Conservation (phyloP, 176 grass and related monocot genomes). For the Poa pratensis region DNA sequence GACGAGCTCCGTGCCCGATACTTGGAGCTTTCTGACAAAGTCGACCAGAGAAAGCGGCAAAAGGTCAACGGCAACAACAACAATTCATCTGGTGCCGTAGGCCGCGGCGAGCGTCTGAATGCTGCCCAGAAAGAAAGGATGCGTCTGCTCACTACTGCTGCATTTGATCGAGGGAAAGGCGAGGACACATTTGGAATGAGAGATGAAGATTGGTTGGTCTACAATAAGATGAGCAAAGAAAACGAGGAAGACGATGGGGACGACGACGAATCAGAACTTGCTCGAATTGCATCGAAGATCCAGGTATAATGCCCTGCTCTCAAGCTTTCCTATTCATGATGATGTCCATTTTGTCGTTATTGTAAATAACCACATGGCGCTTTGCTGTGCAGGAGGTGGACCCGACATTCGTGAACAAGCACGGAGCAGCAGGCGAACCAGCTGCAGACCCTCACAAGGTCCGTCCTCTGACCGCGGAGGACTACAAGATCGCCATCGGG, state of each 20-base stretch:
- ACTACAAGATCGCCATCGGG: constrained; percentile 72
- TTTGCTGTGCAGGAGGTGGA: constrained; percentile 71
- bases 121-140: constrained; percentile 95
- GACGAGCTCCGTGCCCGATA: constrained; percentile 77
- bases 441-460: constrained; percentile 56
- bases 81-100: constrained; percentile 70
- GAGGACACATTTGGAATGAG: constrained; percentile 93
- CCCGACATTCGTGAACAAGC: constrained; percentile 73
- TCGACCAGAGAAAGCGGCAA: constrained; percentile 78
- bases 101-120: constrained; percentile 89
- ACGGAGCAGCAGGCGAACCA: constrained; percentile 45
- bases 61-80: constrained; percentile 86
- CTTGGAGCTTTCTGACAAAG: constrained; percentile 77
- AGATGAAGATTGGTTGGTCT: constrained; percentile 98
- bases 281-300: constrained; percentile 68
- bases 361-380: neutral
- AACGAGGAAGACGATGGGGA: constrained; percentile 82
- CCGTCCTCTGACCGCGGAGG: constrained; percentile 64
- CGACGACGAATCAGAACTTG: constrained; percentile 82
- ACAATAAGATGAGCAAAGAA: constrained; percentile 95
- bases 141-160: constrained; percentile 81
- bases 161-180: constrained; percentile 94
- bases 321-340: neutral
- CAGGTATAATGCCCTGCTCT: constrained; percentile 51
- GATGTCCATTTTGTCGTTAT: constrained; percentile 19